Evolutionary conservation across 2,329 filamentous ascomycete species (phyloP).

Genomic region (Aspergillus fumigatus): DNA sequence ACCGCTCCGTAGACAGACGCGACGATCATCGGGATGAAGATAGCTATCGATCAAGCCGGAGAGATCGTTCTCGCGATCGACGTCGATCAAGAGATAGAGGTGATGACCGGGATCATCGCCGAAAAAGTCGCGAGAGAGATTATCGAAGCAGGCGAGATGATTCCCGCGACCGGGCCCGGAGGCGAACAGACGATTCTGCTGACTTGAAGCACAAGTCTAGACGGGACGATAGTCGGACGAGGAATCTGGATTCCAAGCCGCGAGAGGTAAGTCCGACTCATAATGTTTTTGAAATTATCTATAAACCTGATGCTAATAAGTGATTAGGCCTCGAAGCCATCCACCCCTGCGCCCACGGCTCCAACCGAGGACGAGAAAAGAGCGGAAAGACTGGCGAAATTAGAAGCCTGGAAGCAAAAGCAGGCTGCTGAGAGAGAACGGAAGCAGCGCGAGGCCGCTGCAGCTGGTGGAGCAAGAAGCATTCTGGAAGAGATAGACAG

Average conservation of each 20-base stretch:
- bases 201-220: conserved; percentile 64
- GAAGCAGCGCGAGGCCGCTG: conserved; percentile 63
- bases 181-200: conserved; percentile 65
- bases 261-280: conserved; percentile 52
- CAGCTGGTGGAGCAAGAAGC: conserved; percentile 60
- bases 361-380: conserved; percentile 71
- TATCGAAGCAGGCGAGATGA: conserved; percentile 67
- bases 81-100: conserved; percentile 56
- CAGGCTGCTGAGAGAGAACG: conserved; percentile 68
- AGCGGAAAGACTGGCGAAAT: conserved; percentile 71
- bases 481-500: conserved; percentile 70
- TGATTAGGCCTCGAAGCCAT: conserved; percentile 50
- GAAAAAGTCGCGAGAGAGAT: conserved; percentile 65
- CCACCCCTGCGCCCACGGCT: conserved; percentile 40
- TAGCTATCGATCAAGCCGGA: conserved; percentile 56
- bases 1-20: conserved; percentile 58
- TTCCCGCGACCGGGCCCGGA: conserved; percentile 62
- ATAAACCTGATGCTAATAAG: neutral
- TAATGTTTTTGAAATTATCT: neutral
- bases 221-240: conserved; percentile 59
- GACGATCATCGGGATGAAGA: conserved; percentile 54
- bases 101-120: conserved; percentile 55
- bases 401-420: conserved; percentile 91
- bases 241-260: conserved; percentile 47
- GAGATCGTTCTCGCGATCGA: conserved; percentile 62